phyloP scores from a whole-genome alignment of 148 eudicot genomes.

The Silene conica region DNA sequence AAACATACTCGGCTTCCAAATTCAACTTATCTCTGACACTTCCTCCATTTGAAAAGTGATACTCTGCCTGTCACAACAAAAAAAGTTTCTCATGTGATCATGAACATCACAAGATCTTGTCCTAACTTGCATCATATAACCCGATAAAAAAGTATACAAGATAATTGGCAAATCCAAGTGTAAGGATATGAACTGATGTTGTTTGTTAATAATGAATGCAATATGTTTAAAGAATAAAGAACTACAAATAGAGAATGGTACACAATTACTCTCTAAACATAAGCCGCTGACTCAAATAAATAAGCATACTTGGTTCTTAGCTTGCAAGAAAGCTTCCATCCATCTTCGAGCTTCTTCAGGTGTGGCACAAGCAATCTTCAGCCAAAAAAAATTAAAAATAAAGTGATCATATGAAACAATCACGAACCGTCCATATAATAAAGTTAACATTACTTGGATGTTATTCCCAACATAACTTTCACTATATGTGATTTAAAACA shows the following conservation, averaged over 20 bases:
- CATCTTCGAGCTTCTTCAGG: slow-evolving; percentile 80
- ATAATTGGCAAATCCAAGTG: background rate
- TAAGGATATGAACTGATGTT: background rate
- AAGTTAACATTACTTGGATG: background rate
- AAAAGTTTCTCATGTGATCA: background rate
- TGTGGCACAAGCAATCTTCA: slow-evolving; percentile 94
- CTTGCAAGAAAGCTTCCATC: slow-evolving; percentile 94
- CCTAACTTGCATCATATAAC: background rate
- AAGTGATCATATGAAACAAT: slow-evolving; percentile 16
- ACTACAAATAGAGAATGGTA: background rate
- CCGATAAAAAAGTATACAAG: background rate
- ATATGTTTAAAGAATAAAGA: background rate
- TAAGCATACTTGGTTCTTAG: slow-evolving; percentile 69
- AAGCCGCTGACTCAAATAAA: slow-evolving; percentile 4
- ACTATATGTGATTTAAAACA: background rate
- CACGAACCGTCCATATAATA: background rate
- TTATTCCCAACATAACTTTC: background rate
- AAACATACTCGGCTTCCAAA: slow-evolving; percentile 76
- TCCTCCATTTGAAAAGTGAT: slow-evolving; percentile 63
- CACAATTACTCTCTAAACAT: background rate
- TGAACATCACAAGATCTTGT: background rate
- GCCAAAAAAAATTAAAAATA: slow-evolving; percentile 20
- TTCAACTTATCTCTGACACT: slow-evolving; percentile 67
- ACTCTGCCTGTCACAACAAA: slow-evolving; percentile 55
- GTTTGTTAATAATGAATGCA: background rate